Evolutionary conservation across 768 basidiomycete species (phyloP).

Genomic region (Trichaptum fuscoviolaceum): DNA sequence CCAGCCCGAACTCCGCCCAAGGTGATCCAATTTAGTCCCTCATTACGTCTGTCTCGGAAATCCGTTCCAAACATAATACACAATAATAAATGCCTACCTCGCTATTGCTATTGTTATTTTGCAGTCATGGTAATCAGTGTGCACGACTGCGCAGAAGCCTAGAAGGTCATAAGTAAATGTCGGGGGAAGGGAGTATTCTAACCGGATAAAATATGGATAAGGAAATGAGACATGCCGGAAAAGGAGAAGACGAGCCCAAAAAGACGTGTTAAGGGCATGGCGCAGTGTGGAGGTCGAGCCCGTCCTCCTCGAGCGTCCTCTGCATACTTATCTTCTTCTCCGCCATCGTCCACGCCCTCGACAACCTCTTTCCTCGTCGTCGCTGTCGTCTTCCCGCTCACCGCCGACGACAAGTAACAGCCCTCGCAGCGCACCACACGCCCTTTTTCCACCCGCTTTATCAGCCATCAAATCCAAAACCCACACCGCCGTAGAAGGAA

Average conservation of each 20-base stretch:
- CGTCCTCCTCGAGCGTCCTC: constrained; percentile 8
- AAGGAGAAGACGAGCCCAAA: background rate
- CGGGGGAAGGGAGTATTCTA: too few species aligned
- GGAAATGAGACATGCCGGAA: background rate
- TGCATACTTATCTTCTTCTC: constrained; percentile 5
- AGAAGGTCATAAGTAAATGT: too few species aligned
- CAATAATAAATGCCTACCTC: background rate
- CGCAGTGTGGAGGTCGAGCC: background rate
- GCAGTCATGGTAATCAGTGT: background rate
- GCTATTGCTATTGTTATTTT: background rate
- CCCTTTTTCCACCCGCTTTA: constrained; percentile 5
- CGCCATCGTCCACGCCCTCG: constrained; percentile 7
- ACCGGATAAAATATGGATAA: background rate
- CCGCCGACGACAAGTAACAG: background rate
- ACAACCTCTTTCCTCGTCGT: constrained; percentile 12
- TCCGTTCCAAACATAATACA: background rate
- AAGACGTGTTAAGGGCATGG: background rate
- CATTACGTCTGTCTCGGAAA: background rate
- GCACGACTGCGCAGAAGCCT: background rate
- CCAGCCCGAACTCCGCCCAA: background rate
- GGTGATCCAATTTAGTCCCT: background rate
- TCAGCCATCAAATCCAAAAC: constrained; percentile 12
- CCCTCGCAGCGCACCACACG: background rate
- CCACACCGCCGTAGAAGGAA: constrained; percentile 8
- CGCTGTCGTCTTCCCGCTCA: constrained; percentile 2